Evolutionary conservation across 2,329 filamentous ascomycete species (phyloP).

Genomic region (Microascus cirrosus): DNA sequence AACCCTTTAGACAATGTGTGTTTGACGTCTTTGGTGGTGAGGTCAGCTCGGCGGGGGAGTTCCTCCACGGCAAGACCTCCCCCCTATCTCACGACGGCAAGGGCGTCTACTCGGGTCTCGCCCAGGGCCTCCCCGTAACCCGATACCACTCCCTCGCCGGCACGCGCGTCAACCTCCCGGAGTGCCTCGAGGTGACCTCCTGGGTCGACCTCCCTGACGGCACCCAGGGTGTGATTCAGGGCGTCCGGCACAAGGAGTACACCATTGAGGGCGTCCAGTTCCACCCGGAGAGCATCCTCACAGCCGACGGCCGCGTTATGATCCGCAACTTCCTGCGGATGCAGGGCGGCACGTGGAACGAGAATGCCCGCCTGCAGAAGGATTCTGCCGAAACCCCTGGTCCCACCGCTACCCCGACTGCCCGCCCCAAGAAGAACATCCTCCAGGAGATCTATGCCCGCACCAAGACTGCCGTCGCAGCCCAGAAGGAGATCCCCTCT

Average conservation of each 20-base stretch:
- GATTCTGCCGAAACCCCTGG: conserved; percentile 17
- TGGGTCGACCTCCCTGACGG: conserved; percentile 73
- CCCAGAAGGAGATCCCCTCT: conserved; percentile 77
- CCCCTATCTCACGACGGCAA: conserved; percentile 78
- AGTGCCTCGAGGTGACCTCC: conserved; percentile 79
- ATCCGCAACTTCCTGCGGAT: conserved; percentile 84
- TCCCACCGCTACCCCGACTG: conserved; percentile 13
- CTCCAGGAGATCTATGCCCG: conserved; percentile 83
- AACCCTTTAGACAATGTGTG: conserved; percentile 68
- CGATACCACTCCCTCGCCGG: conserved; percentile 94
- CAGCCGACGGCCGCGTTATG: conserved; percentile 78
- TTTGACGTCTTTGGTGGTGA: conserved; percentile 86
- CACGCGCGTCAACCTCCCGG: conserved; percentile 75
- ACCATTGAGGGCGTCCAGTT: conserved; percentile 96
- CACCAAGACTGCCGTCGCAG: conserved; percentile 61
- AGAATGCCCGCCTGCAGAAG: conserved; percentile 52
- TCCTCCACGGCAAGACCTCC: conserved; percentile 94
- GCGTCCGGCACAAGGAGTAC: conserved; percentile 84
- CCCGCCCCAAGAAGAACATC: conserved; percentile 63
- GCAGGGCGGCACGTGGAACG: conserved; percentile 84
- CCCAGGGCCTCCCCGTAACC: conserved; percentile 76
- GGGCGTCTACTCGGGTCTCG: conserved; percentile 79
- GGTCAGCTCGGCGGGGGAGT: conserved; percentile 88
- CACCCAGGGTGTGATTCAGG: conserved; percentile 85
- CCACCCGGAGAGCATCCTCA: conserved; percentile 94